Conservation (phyloP, 257 asterid species). For the Rhazya stricta region DNA sequence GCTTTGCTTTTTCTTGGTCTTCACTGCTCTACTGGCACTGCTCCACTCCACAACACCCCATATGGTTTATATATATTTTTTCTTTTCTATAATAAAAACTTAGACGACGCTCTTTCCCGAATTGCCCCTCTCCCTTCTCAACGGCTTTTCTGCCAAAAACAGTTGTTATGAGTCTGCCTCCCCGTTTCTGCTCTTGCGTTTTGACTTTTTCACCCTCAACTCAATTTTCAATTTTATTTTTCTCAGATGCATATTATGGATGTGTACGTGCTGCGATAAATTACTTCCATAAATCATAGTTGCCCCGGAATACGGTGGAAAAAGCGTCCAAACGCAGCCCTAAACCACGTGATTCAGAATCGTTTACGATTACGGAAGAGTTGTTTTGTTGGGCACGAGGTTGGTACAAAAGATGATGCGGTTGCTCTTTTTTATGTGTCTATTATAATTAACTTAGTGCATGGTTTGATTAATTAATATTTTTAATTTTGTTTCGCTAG, state of each 20-base stretch:
- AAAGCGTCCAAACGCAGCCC: conserved; percentile 29
- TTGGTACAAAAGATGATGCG: background rate
- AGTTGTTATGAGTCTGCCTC: conserved; percentile 23
- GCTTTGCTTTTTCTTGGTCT: conserved; percentile 5
- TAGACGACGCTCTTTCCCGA: conserved; percentile 24
- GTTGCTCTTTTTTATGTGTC: background rate
- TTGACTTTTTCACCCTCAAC: conserved; percentile 26
- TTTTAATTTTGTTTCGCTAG: too few species aligned
- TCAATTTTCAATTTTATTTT: background rate
- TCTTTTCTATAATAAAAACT: too few species aligned
- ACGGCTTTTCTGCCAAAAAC: conserved; percentile 41
- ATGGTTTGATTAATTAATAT: background rate
- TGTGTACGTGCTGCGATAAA: background rate
- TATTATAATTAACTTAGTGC: too few species aligned
- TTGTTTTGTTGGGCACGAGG: conserved; percentile 15
- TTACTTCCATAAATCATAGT: background rate
- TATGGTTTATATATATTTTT: conserved; percentile 30
- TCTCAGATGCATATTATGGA: background rate
- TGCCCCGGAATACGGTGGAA: conserved; percentile 1
- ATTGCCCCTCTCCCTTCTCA: conserved; percentile 32
- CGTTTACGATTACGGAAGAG: conserved; percentile 19
- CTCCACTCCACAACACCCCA: conserved; percentile 33
- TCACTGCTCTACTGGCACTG: conserved; percentile 4
- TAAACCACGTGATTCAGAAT: conserved; percentile 52
- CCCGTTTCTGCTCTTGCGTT: conserved; percentile 8